Percentiles rank a stretch among this genome's conserved stretches.
phyloP scores from a whole-genome alignment of 1,139 yeast species.

The Candida tropicalis region DNA sequence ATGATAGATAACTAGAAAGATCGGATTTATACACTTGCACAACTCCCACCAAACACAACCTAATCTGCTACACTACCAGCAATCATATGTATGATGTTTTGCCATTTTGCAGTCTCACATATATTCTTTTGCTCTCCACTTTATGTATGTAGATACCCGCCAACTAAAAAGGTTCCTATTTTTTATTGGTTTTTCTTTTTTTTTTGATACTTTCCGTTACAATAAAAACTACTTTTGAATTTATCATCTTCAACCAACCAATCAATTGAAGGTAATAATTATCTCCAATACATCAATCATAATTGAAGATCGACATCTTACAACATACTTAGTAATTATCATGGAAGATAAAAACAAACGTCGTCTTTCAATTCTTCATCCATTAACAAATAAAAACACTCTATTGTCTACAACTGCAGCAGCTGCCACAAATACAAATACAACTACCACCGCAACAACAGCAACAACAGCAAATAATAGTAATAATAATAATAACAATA shows the following conservation, averaged over 20 bases:
- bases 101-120: not conserved
- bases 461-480: not conserved
- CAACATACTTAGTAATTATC: not conserved
- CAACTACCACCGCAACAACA: slow-evolving; percentile 1
- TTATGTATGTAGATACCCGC: not conserved
- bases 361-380: slow-evolving; percentile 4
- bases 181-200: not conserved
- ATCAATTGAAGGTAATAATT: not conserved
- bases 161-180: not conserved
- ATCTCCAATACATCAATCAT: too few species aligned
- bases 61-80: too few species aligned
- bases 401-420: not conserved
- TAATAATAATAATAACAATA: too few species aligned
- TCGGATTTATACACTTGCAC: too few species aligned
- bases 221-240: too few species aligned
- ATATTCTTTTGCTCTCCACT: not conserved
- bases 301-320: too few species aligned
- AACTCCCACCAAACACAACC: too few species aligned
- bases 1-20: too few species aligned
- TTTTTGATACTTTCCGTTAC: not conserved
- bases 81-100: too few species aligned
- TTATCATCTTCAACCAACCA: too few species aligned
- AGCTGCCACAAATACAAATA: not conserved
- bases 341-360: slow-evolving; percentile 7
- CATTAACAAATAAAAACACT: slow-evolving; percentile 1